Conservation (phyloP, 2,329 filamentous ascomycete genomes). For the Plenodomus tracheiphilus region DNA sequence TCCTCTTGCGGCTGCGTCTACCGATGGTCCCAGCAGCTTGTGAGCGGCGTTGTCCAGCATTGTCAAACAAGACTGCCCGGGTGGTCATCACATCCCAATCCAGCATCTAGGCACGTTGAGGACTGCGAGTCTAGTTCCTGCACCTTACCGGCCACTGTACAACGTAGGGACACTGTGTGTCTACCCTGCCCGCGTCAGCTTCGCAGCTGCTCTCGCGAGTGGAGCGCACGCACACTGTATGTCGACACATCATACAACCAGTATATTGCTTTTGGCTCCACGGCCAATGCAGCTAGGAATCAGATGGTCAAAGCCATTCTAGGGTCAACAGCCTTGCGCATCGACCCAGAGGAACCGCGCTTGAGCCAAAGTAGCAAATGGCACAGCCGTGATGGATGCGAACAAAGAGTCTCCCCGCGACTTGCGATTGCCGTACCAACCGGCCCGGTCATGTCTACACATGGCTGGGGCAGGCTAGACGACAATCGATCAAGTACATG, state of each 20-base stretch:
- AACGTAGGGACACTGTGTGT: no score
- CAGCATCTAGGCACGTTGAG: no score
- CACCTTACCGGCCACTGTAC: no score
- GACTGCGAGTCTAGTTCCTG: no score
- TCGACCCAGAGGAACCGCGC: slow-evolving; percentile 5
- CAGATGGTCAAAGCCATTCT: no score
- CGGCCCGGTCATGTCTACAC: slow-evolving; percentile 5
- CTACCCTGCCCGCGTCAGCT: no score
- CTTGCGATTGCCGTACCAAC: slow-evolving; percentile 12
- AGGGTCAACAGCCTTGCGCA: slow-evolving; percentile 12
- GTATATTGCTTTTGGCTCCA: no score
- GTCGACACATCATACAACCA: no score
- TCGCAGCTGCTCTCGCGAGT: no score
- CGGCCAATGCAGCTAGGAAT: no score
- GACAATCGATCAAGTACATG: neutral
- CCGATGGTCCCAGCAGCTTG: slow-evolving; percentile 14
- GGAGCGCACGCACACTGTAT: no score
- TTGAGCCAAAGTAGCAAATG: slow-evolving; percentile 30
- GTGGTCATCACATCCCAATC: no score
- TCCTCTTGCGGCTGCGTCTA: slow-evolving; percentile 3
- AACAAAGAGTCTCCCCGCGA: neutral
- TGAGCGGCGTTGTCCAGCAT: slow-evolving; percentile 1
- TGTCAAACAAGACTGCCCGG: slow-evolving; percentile 1
- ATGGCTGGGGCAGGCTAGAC: neutral
- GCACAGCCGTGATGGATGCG: slow-evolving; percentile 9